Percentiles rank a stretch among this genome's conserved stretches.
Evolutionary conservation across 2,329 filamentous ascomycete species (phyloP).

Genomic region (Didymosphaeria variabile): DNA sequence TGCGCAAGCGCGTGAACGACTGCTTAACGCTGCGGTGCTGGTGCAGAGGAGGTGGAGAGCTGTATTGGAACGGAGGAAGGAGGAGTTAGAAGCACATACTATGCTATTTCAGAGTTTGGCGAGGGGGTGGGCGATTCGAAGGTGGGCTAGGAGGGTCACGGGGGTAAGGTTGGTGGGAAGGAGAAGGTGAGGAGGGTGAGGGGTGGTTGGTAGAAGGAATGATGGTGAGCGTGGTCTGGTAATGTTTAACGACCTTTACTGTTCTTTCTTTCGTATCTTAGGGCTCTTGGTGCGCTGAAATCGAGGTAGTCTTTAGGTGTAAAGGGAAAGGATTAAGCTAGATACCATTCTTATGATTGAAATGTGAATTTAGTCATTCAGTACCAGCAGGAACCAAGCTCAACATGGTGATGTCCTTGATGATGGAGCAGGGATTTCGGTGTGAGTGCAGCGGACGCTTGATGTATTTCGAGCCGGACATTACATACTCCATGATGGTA

Average conservation of each 20-base stretch:
- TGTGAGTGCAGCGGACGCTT: no score
- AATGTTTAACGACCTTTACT: not conserved
- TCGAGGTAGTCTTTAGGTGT: not conserved
- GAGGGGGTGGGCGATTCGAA: constrained; percentile 52
- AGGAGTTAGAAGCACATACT: constrained; percentile 49
- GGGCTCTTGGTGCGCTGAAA: not conserved
- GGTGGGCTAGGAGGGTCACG: constrained; percentile 40
- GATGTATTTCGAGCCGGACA: no score
- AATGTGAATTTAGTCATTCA: not conserved
- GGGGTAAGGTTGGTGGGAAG: constrained; percentile 39
- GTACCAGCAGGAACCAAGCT: not conserved
- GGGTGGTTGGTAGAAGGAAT: constrained; percentile 44
- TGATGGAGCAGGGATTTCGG: no score
- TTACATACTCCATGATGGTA: no score
- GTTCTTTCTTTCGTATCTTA: not conserved
- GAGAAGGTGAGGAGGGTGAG: constrained; percentile 46
- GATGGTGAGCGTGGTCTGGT: not conserved
- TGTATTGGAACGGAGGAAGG: constrained; percentile 48
- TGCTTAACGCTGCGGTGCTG: constrained; percentile 53
- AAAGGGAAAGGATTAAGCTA: not conserved
- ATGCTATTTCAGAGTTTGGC: constrained; percentile 54
- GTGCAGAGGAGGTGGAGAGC: constrained; percentile 57
- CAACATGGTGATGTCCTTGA: not conserved
- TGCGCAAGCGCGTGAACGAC: constrained; percentile 54
- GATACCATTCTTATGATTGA: not conserved